Conservation (phyloP, 2,329 filamentous ascomycete species). For the Apiospora koreana region DNA sequence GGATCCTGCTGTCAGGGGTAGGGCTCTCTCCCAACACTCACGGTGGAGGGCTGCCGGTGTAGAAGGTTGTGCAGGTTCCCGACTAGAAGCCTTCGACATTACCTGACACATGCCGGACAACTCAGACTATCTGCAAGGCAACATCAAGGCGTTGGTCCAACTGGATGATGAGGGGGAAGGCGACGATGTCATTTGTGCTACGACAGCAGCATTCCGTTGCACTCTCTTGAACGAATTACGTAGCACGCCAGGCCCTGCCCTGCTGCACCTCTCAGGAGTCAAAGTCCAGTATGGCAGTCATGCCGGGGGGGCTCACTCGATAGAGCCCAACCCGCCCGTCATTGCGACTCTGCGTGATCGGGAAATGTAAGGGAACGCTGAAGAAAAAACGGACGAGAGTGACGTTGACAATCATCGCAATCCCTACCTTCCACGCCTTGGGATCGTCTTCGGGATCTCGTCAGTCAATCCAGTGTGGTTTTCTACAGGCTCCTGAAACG, state of each 20-base stretch:
- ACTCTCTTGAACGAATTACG: not conserved
- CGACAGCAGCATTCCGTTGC: constrained; percentile 1
- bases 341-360: not conserved
- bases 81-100: not conserved
- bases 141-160: constrained; percentile 6
- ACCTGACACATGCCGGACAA: constrained; percentile 3
- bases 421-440: not conserved
- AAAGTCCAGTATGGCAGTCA: not conserved
- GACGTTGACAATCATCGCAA: not conserved
- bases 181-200: constrained; percentile 2
- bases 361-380: not conserved
- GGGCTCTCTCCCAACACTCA: not conserved
- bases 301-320: not conserved
- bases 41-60: not conserved
- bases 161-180: not conserved
- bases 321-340: not conserved
- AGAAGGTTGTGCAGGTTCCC: constrained; percentile 3
- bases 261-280: constrained; percentile 5
- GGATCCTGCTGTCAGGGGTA: not conserved
- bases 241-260: not conserved
- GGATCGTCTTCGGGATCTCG: not conserved
- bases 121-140: constrained; percentile 9
- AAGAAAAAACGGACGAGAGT: constrained; percentile 3
- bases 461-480: constrained; percentile 2
- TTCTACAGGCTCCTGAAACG: constrained; percentile 6